Evolutionary conservation across 352 stramenopile genomes (phyloP).

Genomic region (Pythium phragmiticola): DNA sequence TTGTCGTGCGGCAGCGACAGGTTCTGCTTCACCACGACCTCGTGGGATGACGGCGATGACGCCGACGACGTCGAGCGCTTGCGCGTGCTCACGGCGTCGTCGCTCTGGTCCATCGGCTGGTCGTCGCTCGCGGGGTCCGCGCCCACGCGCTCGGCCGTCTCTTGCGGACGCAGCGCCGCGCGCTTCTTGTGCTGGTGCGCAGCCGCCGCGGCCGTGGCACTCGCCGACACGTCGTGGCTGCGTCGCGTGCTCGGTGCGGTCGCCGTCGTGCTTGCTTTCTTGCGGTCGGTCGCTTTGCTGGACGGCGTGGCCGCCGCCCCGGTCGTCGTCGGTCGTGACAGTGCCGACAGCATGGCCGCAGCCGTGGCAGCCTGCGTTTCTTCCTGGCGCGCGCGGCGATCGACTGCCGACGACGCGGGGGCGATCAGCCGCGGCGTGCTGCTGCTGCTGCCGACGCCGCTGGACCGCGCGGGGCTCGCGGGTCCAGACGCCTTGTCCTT

Average conservation of each 20-base stretch:
- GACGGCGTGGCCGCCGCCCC: background rate
- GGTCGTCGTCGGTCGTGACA: conserved; percentile 1
- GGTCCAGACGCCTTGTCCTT: conserved; percentile 12
- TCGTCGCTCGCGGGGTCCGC: too few species aligned
- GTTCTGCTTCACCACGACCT: conserved; percentile 39
- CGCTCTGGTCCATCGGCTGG: background rate
- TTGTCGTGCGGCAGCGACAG: conserved; percentile 37
- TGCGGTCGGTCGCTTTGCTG: background rate
- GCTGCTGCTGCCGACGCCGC: background rate
- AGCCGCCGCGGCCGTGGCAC: background rate
- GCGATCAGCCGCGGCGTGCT: conserved; percentile 14
- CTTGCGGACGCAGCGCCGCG: conserved; percentile 2
- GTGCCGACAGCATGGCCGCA: conserved; percentile 16
- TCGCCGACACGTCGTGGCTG: background rate
- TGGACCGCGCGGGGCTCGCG: conserved; percentile 4
- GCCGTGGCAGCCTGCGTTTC: conserved; percentile 20
- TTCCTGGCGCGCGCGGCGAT: conserved; percentile 20
- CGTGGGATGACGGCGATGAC: background rate
- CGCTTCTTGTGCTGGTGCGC: conserved; percentile 9
- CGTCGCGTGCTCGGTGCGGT: background rate
- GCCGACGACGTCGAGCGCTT: conserved; percentile 9
- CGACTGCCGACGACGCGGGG: conserved; percentile 3
- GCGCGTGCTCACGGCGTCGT: conserved; percentile 11
- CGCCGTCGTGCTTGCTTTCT: background rate
- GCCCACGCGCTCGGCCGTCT: background rate